phyloP scores from a whole-genome alignment of 2,329 filamentous ascomycete genomes.

The Grosmannia serpens region DNA sequence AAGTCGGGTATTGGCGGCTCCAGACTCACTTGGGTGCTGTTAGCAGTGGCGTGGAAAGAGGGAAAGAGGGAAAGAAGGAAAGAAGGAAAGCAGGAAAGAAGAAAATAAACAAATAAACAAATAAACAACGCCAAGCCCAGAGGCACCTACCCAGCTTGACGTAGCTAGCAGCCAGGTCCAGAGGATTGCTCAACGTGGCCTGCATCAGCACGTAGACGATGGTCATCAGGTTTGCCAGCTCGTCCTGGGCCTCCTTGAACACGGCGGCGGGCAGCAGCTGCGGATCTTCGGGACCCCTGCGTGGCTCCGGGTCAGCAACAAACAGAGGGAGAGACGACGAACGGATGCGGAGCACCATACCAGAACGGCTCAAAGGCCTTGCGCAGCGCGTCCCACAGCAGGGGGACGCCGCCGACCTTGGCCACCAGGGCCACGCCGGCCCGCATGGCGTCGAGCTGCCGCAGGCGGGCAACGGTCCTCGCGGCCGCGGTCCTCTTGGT shows the following conservation, averaged over 20 bases:
- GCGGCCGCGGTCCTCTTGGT: conserved; percentile 26
- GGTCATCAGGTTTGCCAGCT: conserved; percentile 16
- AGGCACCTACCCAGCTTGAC: conserved; percentile 37
- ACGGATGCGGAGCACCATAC: conserved; percentile 21
- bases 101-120: not conserved
- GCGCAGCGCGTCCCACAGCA: conserved; percentile 39
- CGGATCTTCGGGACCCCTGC: conserved; percentile 33
- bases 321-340: not conserved
- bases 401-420: conserved; percentile 35
- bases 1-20: conserved; percentile 60
- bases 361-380: conserved; percentile 40
- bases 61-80: not conserved
- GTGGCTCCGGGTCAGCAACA: not conserved
- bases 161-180: conserved; percentile 34
- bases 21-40: conserved; percentile 33
- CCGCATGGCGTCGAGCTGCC: conserved; percentile 49
- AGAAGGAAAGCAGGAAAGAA: conserved; percentile 3
- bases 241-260: conserved; percentile 41
- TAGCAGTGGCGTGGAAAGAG: too few species aligned
- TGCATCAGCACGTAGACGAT: conserved; percentile 34
- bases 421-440: conserved; percentile 39
- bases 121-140: too few species aligned
- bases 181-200: conserved; percentile 38
- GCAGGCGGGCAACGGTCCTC: conserved; percentile 39
- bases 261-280: conserved; percentile 25